These are phyloP conservation scores for Cytospora schulzeri DNA, from an alignment of 2,329 filamentous ascomycete genomes.

Conservation along the genomic window DNA sequence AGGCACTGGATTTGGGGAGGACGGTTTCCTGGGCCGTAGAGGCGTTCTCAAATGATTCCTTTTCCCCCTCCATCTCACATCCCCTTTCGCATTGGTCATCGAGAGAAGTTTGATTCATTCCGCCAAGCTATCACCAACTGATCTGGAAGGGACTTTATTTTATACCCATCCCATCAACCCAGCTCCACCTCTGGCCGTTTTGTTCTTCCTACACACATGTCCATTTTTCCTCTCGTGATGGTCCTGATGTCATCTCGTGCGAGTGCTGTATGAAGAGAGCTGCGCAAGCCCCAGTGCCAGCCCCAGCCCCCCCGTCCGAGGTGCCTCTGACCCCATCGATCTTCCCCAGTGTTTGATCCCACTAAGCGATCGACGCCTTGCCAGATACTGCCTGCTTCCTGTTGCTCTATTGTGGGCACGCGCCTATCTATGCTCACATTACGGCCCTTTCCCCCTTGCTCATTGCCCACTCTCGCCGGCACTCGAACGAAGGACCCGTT, in stretches of 20 bases:
- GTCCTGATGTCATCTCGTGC: constrained; percentile 16
- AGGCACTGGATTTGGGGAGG: not conserved
- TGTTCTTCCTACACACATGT: not conserved
- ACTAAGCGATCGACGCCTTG: constrained; percentile 13
- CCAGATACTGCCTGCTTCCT: constrained; percentile 5
- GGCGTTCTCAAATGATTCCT: not conserved
- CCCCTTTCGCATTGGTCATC: not conserved
- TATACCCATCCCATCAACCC: not conserved
- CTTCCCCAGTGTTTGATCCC: constrained; percentile 18
- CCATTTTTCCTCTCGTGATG: not conserved
- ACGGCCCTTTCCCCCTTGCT: constrained; percentile 7
- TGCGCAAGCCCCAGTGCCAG: not conserved
- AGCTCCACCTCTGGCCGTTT: not conserved
- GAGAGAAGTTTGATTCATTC: not conserved
- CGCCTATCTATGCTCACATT: constrained; percentile 5
- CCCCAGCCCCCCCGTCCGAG: not conserved
- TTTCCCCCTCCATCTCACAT: not conserved
- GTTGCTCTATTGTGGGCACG: not conserved
- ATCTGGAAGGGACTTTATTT: not conserved
- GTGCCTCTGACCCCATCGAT: constrained; percentile 16
- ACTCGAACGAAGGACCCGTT: constrained; percentile 21
- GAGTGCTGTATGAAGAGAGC: constrained; percentile 20
- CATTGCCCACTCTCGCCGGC: constrained; percentile 20
- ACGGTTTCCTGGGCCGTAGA: not conserved
- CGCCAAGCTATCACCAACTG: not conserved